Base-by-base conservation (phyloP, 495 filamentous ascomycete genomes). In the Rhizodiscina lignyota region DNA sequence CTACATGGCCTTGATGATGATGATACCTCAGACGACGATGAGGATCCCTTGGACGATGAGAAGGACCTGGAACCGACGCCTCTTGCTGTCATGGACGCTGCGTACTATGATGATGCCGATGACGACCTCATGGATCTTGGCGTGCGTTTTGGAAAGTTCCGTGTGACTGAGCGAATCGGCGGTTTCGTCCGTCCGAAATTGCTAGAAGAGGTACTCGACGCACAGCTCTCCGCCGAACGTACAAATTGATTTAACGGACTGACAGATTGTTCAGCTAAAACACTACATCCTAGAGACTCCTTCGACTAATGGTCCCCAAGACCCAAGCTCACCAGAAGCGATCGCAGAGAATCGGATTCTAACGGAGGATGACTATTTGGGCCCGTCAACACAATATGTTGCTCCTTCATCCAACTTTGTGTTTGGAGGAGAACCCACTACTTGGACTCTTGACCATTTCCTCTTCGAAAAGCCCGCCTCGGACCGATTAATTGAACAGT, bases 81-180 rank as follows among this genome's bases (percentile, higher is more conserved):
- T 10, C 45, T 79, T 31, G 68, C 69, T 13, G 57, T 67, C 6
- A 57, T 66, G 5, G 74, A 80, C 55, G 67, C 73, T 38, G 63
- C 68, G 4, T 74, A 77, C 45, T 70, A 74, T 35, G 70, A 79
- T 17, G 52, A 59, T 34, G 55, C 39, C 4, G 56, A 76, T 40
- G 71, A 77, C 40, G 74, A 81, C 34, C 49, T 80, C 12, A 60
- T 74, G 36, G 79, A 85, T 48, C 54, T 83, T 15, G 79, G 79
- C 4, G 64, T 83, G 30, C 63, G 65, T 39, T 58, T 83, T 36
- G 78, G 79, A 5, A 74, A 66, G 39, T 69, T 80, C 65, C 64
- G 75, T 35, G 72, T 84, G 23, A 79, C 71, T 1, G 79, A 83
- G 46, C 64, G 77, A 15, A 72, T 83, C 44, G 79, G 79, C 10